These are phyloP conservation scores for Zymoseptoria brevis DNA, from an alignment of 2,329 filamentous ascomycete genomes.

Conservation along the genomic window DNA sequence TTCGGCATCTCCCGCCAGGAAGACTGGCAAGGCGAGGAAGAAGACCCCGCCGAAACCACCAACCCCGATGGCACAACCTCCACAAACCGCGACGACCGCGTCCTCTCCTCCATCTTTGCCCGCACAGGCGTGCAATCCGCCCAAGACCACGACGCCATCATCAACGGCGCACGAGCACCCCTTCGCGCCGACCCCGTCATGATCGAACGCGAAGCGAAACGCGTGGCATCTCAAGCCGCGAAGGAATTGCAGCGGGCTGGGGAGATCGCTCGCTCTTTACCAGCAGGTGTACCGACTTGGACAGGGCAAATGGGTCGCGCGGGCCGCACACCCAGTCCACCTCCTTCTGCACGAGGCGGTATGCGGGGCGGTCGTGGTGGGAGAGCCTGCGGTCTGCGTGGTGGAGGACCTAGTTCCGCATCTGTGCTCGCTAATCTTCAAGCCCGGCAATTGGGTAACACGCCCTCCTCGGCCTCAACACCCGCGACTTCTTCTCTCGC, in stretches of 20 bases:
- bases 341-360: constrained; percentile 39
- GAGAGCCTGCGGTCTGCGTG: constrained; percentile 23
- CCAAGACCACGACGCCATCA: constrained; percentile 85
- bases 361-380: constrained; percentile 32
- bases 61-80: constrained; percentile 13
- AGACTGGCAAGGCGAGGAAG: constrained; percentile 31
- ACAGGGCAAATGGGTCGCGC: constrained; percentile 75
- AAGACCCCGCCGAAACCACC: constrained; percentile 15
- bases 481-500: constrained; percentile 17
- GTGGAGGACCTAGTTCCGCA: constrained; percentile 33
- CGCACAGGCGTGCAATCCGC: constrained; percentile 81
- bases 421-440: constrained; percentile 39
- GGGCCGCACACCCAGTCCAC: constrained; percentile 57
- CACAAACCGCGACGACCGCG: constrained; percentile 54
- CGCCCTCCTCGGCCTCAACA: constrained; percentile 25
- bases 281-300: constrained; percentile 86
- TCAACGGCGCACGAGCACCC: constrained; percentile 61
- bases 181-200: constrained; percentile 68
- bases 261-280: constrained; percentile 62
- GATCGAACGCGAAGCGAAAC: constrained; percentile 72
- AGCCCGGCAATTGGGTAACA: constrained; percentile 30
- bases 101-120: constrained; percentile 85
- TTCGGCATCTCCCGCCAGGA: constrained; percentile 38
- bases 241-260: constrained; percentile 65
- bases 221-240: constrained; percentile 69